These are phyloP conservation scores for Protomyces inundatus DNA, from an alignment of 1,139 yeast species.

Conservation along the genomic window DNA sequence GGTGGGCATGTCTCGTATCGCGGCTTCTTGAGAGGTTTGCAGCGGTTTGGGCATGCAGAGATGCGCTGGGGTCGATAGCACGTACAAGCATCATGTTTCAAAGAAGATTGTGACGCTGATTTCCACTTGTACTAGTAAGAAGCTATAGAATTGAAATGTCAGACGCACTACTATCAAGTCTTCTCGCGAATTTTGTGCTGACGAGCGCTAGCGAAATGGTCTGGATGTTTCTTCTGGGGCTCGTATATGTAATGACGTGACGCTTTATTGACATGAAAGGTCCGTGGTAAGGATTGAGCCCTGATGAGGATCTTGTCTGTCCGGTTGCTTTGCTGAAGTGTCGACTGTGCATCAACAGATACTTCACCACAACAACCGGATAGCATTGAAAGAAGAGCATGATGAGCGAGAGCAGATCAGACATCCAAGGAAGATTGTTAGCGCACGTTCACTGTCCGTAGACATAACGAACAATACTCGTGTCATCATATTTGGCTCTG, in stretches of 20 bases:
- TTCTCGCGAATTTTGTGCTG: not conserved
- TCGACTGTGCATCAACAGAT: not conserved
- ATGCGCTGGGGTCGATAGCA: slow-evolving; percentile 24
- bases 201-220: not conserved
- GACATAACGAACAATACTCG: not conserved
- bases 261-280: not conserved
- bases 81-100: not conserved
- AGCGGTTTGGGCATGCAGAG: slow-evolving; percentile 20
- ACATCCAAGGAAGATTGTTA: slow-evolving; percentile 1
- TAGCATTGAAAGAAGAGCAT: not conserved
- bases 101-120: no score
- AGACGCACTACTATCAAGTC: not conserved
- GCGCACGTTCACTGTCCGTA: slow-evolving; percentile 2
- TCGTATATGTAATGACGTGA: not conserved
- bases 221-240: not conserved
- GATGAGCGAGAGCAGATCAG: not conserved
- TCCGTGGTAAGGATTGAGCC: slow-evolving; percentile 2
- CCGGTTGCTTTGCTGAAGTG: not conserved
- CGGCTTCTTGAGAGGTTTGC: slow-evolving; percentile 17
- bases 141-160: not conserved
- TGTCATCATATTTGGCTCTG: not conserved
- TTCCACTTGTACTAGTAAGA: no score
- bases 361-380: not conserved
- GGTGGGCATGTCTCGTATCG: slow-evolving; percentile 11
- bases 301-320: not conserved